Percentiles rank a stretch among this genome's conserved stretches.
phyloP scores from a whole-genome alignment of 2,329 filamentous ascomycete species.

The Nemania sp. region DNA sequence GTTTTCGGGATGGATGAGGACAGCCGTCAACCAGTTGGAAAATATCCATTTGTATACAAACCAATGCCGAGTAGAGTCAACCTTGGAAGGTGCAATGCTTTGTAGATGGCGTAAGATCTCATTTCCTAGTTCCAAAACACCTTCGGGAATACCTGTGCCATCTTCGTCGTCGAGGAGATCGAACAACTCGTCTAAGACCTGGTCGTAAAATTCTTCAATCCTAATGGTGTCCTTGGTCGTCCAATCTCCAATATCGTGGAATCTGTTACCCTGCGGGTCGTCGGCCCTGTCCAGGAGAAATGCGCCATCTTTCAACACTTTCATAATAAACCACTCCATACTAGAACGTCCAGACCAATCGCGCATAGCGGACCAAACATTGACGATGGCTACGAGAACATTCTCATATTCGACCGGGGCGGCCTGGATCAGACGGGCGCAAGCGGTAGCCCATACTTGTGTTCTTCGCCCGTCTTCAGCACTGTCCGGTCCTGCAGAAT shows the following conservation, averaged over 20 bases:
- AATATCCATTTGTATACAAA: constrained; percentile 94
- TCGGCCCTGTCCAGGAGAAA: constrained; percentile 90
- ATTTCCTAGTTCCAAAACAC: constrained; percentile 84
- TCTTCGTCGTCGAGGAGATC: constrained; percentile 87
- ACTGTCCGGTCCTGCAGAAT: constrained; percentile 83
- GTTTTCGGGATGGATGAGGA: constrained; percentile 89
- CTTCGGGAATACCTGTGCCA: constrained; percentile 85
- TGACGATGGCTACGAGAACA: constrained; percentile 85
- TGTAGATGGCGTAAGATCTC: constrained; percentile 84
- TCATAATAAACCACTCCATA: constrained; percentile 95
- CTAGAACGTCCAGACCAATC: constrained; percentile 91
- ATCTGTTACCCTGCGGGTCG: constrained; percentile 77
- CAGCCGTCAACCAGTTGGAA: constrained; percentile 84
- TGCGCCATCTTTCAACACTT: constrained; percentile 90
- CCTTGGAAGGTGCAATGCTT: constrained; percentile 64
- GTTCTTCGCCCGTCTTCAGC: constrained; percentile 83
- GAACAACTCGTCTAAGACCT: constrained; percentile 83
- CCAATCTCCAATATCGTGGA: constrained; percentile 75
- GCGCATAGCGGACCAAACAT: constrained; percentile 86
- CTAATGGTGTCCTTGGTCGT: constrained; percentile 83
- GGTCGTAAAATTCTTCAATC: constrained; percentile 88
- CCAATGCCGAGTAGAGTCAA: constrained; percentile 82
- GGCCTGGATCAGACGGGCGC: constrained; percentile 84
- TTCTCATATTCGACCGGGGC: constrained; percentile 58
- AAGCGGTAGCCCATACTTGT: constrained; percentile 88